Conservation (phyloP, 805 yeast species). For the Yamadazyma sp. region DNA sequence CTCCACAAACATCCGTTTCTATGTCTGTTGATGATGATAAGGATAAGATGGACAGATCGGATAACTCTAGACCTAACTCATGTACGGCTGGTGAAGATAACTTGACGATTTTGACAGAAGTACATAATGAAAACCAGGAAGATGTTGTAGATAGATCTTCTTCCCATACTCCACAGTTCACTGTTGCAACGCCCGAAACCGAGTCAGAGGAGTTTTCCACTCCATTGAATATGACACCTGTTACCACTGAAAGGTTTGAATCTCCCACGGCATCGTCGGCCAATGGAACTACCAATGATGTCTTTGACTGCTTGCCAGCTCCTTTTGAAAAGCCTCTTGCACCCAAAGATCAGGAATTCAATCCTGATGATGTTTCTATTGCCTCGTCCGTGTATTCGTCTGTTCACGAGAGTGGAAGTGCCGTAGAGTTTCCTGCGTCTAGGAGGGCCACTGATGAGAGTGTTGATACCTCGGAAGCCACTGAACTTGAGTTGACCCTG, state of each 20-base stretch:
- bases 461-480: not conserved
- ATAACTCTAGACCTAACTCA: conserved; percentile 9
- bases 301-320: not conserved
- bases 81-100: conserved; percentile 7
- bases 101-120: conserved; percentile 7
- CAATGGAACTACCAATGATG: too few species aligned
- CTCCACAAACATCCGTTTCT: conserved; percentile 15
- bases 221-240: conserved; percentile 5
- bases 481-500: conserved; percentile 7
- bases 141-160: not conserved
- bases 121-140: conserved; percentile 5
- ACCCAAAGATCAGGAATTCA: not conserved
- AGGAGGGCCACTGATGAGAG: conserved; percentile 2
- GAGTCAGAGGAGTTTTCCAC: conserved; percentile 9
- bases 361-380: not conserved
- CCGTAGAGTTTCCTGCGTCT: not conserved
- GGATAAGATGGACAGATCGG: conserved; percentile 8
- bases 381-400: conserved; percentile 9
- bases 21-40: conserved; percentile 11
- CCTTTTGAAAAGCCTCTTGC: not conserved
- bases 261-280: conserved; percentile 4
- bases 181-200: conserved; percentile 8
- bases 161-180: not conserved
- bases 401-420: conserved; percentile 1
- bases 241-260: not conserved